Evolutionary conservation across 2,329 filamentous ascomycete species (phyloP).

Genomic region (Penicillium sp.): DNA sequence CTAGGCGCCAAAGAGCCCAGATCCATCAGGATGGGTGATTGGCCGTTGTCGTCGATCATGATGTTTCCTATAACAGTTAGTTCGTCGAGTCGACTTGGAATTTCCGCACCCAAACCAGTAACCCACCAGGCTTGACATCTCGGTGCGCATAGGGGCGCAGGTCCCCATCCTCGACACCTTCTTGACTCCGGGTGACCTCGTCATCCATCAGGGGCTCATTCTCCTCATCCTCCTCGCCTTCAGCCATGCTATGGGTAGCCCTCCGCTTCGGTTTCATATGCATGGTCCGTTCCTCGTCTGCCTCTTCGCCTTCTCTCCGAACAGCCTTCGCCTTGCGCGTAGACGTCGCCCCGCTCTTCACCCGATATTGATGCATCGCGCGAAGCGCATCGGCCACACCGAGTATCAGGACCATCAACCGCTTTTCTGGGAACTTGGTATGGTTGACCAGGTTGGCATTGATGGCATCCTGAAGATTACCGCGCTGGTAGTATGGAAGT

Average conservation of each 20-base stretch:
- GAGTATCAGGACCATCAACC: constrained; percentile 84
- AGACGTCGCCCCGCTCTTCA: constrained; percentile 55
- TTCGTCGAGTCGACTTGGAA: background rate
- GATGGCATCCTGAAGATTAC: constrained; percentile 96
- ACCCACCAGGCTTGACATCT: constrained; percentile 90
- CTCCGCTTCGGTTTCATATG: constrained; percentile 41
- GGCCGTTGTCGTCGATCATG: constrained; percentile 93
- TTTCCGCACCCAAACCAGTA: background rate
- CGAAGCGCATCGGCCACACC: constrained; percentile 86
- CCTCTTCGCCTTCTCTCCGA: constrained; percentile 54
- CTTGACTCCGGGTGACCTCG: constrained; percentile 66
- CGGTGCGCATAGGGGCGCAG: constrained; percentile 84
- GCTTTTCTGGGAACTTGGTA: constrained; percentile 80
- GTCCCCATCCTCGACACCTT: constrained; percentile 66
- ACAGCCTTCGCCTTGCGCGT: constrained; percentile 56
- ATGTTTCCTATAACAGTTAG: constrained; percentile 67
- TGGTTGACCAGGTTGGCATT: constrained; percentile 98
- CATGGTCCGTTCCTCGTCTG: constrained; percentile 47
- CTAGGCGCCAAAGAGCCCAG: constrained; percentile 86
- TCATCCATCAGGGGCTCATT: constrained; percentile 79
- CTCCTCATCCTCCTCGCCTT: constrained; percentile 75
- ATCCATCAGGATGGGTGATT: constrained; percentile 92
- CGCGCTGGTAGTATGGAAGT: constrained; percentile 89
- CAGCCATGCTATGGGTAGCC: constrained; percentile 47
- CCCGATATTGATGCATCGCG: constrained; percentile 86